Percentiles rank a stretch among this genome's conserved stretches.
phyloP scores from a whole-genome alignment of 306 rosid species.

The Pueraria montana region DNA sequence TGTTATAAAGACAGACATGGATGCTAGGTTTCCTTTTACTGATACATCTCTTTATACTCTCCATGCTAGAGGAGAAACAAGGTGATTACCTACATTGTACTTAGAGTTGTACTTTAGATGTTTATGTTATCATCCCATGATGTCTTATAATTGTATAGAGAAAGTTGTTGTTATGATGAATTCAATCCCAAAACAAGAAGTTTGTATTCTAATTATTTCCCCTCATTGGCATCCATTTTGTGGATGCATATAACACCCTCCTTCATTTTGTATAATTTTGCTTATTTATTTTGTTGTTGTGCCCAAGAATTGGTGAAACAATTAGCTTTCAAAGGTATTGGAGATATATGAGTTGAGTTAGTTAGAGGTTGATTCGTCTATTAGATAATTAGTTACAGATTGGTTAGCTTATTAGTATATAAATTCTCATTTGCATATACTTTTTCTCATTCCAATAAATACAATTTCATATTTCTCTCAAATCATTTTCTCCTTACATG shows the following conservation, averaged over 20 bases:
- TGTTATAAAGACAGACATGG: slow-evolving; percentile 39
- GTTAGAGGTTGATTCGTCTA: background rate
- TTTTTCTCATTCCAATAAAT: background rate
- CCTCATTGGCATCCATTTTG: background rate
- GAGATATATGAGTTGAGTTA: background rate
- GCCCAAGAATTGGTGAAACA: background rate
- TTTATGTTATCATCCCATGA: slow-evolving; percentile 23
- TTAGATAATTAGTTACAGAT: background rate
- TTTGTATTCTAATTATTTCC: background rate
- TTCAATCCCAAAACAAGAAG: slow-evolving; percentile 7
- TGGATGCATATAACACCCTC: background rate
- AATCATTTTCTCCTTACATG: too few species aligned
- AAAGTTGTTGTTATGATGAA: slow-evolving; percentile 9
- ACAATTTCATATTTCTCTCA: background rate
- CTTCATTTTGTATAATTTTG: slow-evolving; percentile 6
- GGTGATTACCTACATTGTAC: slow-evolving; percentile 18
- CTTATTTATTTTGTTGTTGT: background rate
- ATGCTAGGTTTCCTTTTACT: slow-evolving; percentile 53
- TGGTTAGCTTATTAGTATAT: background rate
- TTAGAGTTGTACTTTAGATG: background rate
- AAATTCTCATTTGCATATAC: background rate
- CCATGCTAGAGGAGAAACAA: slow-evolving; percentile 48
- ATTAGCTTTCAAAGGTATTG: background rate
- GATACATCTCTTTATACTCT: slow-evolving; percentile 56
- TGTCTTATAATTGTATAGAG: background rate